phyloP scores from a whole-genome alignment of 225 moss, liverwort and hornwort genomes.

The Pseudisothecium myosuroides region DNA sequence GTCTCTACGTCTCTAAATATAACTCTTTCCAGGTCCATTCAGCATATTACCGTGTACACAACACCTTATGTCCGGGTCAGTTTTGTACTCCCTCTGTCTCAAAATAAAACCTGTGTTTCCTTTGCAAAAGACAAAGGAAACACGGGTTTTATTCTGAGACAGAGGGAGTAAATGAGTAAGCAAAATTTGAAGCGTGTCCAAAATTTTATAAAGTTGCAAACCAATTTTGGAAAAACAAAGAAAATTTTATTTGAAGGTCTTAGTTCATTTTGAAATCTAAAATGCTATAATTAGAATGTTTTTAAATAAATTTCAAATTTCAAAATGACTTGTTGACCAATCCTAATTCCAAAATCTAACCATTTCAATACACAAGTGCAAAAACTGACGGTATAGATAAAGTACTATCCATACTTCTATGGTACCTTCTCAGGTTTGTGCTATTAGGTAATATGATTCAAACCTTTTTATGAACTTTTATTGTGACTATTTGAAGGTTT shows the following conservation, averaged over 20 bases:
- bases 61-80: neutral
- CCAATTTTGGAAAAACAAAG: neutral
- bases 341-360: neutral
- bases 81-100: too few relatives aligned
- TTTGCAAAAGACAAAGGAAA: too few relatives aligned
- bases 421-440: too few relatives aligned
- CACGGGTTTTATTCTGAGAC: too few relatives aligned
- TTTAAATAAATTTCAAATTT: too few relatives aligned
- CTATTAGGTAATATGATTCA: too few relatives aligned
- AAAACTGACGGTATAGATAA: fast-evolving
- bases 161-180: neutral
- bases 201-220: neutral
- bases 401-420: too few relatives aligned
- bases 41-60: neutral
- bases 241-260: neutral
- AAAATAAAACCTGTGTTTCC: too few relatives aligned
- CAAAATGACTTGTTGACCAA: neutral
- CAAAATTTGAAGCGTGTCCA: neutral
- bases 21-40: neutral
- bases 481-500: too few relatives aligned
- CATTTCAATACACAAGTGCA: neutral
- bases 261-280: neutral
- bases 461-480: too few relatives aligned
- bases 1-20: neutral
- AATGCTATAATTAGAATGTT: too few relatives aligned